Evolutionary conservation across 177 flowering plant species (phyloP), one percentile per base, ranked within the genome.

Genomic region (Telopea speciosissima): DNA sequence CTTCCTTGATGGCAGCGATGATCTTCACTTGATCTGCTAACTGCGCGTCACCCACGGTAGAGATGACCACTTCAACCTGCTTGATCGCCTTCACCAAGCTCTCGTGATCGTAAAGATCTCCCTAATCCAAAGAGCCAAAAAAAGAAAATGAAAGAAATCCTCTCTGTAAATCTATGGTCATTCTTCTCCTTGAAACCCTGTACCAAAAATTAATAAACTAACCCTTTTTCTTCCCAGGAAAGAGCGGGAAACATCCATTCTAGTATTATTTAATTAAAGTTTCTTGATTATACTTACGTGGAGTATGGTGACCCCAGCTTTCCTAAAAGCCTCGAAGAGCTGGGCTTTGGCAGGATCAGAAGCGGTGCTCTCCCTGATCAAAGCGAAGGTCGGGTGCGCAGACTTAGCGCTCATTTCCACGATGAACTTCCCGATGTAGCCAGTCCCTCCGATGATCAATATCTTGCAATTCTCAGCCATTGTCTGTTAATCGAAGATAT

Each of bases 21-120:
- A 90, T 80, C 82, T 90, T 91, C 23, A 40, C 64, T 74, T 91
- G 97, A 77, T 91, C 91, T 0, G 80, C 81, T 10, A 87, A 1
- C 26, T 86, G 93, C 44, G 67, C 26, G 6, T 7, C 17, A 1
- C 91, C 90, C 0, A 91, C 83, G 0, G 97, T 70, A 0, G 92
- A 90, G 33, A 91, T 88, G 69, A 91, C 95, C 45, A 87, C 95
- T 71, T 91, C 93, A 24, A 90, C 95, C 58, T 85, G 87, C 72
- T 90, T 86, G 3, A 90, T 81, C 40, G 97, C 90, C 72, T 75
- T 79, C 78, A 91, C 84, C 81, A 91, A 78, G 52, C 91, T 85
- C 75, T 82, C 88, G 21, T 87, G 89, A 65, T 88, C 86, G 60
- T 83, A 58, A 24, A 91, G 56, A 77, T 87, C 90, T 21, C 95